Conservation (phyloP, 257 asterid species). For the Echites panduratus region DNA sequence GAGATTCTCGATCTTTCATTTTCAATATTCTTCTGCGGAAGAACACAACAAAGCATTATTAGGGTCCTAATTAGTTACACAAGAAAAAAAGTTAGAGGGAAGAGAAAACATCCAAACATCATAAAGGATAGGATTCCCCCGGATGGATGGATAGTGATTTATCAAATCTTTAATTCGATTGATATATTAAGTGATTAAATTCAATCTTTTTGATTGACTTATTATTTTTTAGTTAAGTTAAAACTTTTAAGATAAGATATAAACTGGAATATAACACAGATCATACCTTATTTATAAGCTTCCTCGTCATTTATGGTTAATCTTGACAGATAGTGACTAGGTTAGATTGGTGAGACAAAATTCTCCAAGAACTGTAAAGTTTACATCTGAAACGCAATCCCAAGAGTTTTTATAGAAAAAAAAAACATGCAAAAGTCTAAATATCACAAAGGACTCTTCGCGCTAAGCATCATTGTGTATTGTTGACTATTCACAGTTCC, state of each 20-base stretch:
- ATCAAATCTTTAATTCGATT: too few species aligned
- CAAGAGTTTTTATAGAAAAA: neutral
- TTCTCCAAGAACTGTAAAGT: conserved; percentile 3
- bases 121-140: conserved; percentile 12
- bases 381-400: neutral
- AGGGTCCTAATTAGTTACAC: conserved; percentile 13
- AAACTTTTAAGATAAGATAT: too few species aligned
- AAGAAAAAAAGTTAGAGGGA: neutral
- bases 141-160: neutral
- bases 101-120: neutral
- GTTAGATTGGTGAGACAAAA: conserved; percentile 12
- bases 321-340: neutral
- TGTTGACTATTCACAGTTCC: neutral
- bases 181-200: too few species aligned
- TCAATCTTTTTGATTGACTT: too few species aligned
- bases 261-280: too few species aligned
- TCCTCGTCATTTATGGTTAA: neutral
- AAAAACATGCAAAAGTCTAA: neutral
- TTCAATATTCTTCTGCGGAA: neutral
- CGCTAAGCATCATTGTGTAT: neutral
- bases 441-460: neutral
- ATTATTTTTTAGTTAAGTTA: too few species aligned
- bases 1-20: conserved; percentile 11
- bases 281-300: too few species aligned
- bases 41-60: conserved; percentile 19